These are phyloP conservation scores for Candolleomyces eurysporus DNA, from an alignment of 768 basidiomycete species.

Conservation along the genomic window DNA sequence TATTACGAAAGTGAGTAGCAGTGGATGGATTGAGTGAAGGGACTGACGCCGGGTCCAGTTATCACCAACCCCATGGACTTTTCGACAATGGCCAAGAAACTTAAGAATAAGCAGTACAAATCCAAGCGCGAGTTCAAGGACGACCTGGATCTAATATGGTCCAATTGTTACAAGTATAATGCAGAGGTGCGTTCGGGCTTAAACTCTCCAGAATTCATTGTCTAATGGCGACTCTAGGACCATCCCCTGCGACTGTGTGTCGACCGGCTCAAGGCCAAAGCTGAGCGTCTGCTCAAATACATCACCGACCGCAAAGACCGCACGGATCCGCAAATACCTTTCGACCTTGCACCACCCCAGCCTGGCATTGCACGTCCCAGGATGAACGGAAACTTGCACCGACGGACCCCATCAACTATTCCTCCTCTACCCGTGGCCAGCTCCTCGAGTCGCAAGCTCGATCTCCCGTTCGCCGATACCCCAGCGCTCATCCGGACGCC, in stretches of 20 bases:
- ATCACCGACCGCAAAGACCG: slow-evolving; percentile 88
- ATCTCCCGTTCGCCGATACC: slow-evolving; percentile 60
- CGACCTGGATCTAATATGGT: slow-evolving; percentile 96
- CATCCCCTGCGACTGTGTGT: slow-evolving; percentile 88
- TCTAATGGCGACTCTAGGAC: slow-evolving; percentile 42
- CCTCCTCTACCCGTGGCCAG: slow-evolving; percentile 11
- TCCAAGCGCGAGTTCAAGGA: slow-evolving; percentile 91
- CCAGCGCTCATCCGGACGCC: slow-evolving; percentile 69
- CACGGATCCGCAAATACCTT: slow-evolving; percentile 65
- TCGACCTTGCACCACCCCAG: slow-evolving; percentile 30
- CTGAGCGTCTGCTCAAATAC: slow-evolving; percentile 81
- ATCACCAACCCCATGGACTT: slow-evolving; percentile 96
- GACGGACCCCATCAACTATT: slow-evolving; percentile 38
- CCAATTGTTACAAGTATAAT: slow-evolving; percentile 92
- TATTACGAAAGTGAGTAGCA: slow-evolving; percentile 79
- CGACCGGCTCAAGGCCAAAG: slow-evolving; percentile 76
- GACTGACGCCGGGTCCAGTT: slow-evolving; percentile 46
- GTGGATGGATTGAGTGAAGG: background rate
- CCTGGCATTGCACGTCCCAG: slow-evolving; percentile 31
- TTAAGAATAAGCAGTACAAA: slow-evolving; percentile 90
- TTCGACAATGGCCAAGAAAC: slow-evolving; percentile 87
- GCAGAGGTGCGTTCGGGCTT: slow-evolving; percentile 64
- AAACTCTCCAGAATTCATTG: background rate
- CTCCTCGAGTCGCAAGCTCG: slow-evolving; percentile 20
- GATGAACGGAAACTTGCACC: slow-evolving; percentile 38